Evolutionary conservation across 2,329 filamentous ascomycete species (phyloP).

Genomic region (Calonectria pteridis): DNA sequence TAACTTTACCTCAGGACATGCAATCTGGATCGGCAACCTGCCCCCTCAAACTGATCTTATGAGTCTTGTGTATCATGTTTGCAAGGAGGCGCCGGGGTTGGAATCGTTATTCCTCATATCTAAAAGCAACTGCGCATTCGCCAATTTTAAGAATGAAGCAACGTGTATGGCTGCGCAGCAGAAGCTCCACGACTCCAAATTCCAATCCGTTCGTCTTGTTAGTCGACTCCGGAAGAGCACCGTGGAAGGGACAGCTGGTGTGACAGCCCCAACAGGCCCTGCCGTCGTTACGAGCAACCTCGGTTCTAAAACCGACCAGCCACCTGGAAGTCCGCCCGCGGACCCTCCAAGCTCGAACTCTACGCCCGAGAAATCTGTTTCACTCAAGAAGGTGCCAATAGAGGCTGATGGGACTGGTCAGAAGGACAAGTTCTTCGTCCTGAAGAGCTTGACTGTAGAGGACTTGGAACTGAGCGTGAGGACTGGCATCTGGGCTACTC

Average conservation of each 20-base stretch:
- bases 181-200: conserved; percentile 90
- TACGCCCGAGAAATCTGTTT: conserved; percentile 11
- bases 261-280: conserved; percentile 68
- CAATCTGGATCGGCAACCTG: conserved; percentile 95
- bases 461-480: conserved; percentile 90
- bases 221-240: conserved; percentile 79
- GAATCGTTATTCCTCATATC: conserved; percentile 95
- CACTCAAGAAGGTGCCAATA: not conserved
- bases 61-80: conserved; percentile 91
- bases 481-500: conserved; percentile 93
- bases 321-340: not conserved
- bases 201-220: conserved; percentile 86
- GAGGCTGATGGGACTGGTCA: conserved; percentile 39
- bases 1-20: conserved; percentile 71
- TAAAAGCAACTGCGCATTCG: conserved; percentile 97
- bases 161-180: conserved; percentile 82
- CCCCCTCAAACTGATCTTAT: conserved; percentile 86
- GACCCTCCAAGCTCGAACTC: conserved; percentile 20
- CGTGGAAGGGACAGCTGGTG: conserved; percentile 59
- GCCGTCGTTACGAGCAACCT: conserved; percentile 54
- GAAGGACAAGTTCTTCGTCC: conserved; percentile 86
- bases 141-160: conserved; percentile 88
- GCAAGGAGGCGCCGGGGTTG: conserved; percentile 80
- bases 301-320: conserved; percentile 28
- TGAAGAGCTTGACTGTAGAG: conserved; percentile 93